Evolutionary conservation across 2,329 filamentous ascomycete species (phyloP), one percentile per base, ranked within the genome.

Genomic region (Aspergillus sp.): DNA sequence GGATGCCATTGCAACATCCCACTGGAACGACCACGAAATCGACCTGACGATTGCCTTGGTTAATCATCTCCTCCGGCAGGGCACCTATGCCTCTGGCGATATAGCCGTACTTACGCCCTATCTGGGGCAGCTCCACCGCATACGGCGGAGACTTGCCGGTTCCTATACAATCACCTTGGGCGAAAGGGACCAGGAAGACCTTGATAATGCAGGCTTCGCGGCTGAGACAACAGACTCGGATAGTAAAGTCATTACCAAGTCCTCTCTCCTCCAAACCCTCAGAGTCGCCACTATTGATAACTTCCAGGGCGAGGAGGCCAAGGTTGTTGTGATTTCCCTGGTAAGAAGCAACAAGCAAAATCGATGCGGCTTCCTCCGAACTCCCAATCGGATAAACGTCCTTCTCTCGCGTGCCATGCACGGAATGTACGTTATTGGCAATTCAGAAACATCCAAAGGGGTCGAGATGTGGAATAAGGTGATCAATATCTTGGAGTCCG

Each of bases 241-340:
- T 3, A 40, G 19, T 9, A 51, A 57, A 2, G 13, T 22, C 5
- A 58, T 55, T 5, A 17, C 63, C 20, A 82, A 80, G 66, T 77
- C 73, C 4, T 78, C 73, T 0, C 73, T 86, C 0, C 66, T 80
- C 0, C 74, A 82, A 22, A 76, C 75, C 1, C 69, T 89, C 3
- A 75, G 83, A 4, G 70, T 88, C 0, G 86, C 87, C 0, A 91
- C 87, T 0, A 82, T 91, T 0, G 87, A 90, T 68, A 92, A 91
- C 61, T 92, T 90, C 55, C 88, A 93, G 64, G 89, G 89, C 0
- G 89, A 93, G 66, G 89, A 93, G 65, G 86, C 85, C 2, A 87
- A 89, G 51, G 76, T 93, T 8, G 78, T 93, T 0, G 77, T 93
- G 3, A 76, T 92, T 0, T 89, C 86, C 0, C 75, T 93, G 0